Evolutionary conservation across 2,329 filamentous ascomycete species (phyloP).

Genomic region (Sclerotinia spermophila): DNA sequence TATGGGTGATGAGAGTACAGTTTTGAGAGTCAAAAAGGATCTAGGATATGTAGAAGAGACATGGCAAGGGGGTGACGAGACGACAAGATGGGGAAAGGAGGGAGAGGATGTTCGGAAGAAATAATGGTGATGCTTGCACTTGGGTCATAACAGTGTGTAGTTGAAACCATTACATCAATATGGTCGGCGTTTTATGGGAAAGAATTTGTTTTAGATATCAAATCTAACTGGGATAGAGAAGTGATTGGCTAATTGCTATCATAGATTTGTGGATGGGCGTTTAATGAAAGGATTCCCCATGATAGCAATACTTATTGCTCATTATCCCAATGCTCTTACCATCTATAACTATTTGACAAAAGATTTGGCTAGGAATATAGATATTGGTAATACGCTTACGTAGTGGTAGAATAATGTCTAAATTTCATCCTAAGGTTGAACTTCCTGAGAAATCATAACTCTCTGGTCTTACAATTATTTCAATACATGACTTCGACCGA

Average conservation of each 20-base stretch:
- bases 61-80: slow-evolving; percentile 83
- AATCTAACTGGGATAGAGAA: not conserved
- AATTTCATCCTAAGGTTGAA: too few relatives aligned
- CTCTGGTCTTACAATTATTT: too few relatives aligned
- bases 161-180: not conserved
- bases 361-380: not conserved
- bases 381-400: not conserved
- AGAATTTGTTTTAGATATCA: not conserved
- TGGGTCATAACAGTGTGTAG: not conserved
- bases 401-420: not conserved
- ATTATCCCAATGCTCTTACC: not conserved
- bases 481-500: too few relatives aligned
- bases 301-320: not conserved
- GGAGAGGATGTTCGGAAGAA: slow-evolving; percentile 25
- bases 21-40: slow-evolving; percentile 77
- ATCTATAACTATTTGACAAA: not conserved
- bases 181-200: not conserved
- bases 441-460: not conserved
- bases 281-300: not conserved
- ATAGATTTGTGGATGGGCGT: not conserved
- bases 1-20: slow-evolving; percentile 76
- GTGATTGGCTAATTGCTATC: not conserved
- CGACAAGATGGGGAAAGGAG: slow-evolving; percentile 70
- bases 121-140: not conserved
- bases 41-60: slow-evolving; percentile 82